Percentiles rank a stretch among this genome's conserved stretches.
Conservation (phyloP, 768 basidiomycete genomes). For the Mycena kentingensis region DNA sequence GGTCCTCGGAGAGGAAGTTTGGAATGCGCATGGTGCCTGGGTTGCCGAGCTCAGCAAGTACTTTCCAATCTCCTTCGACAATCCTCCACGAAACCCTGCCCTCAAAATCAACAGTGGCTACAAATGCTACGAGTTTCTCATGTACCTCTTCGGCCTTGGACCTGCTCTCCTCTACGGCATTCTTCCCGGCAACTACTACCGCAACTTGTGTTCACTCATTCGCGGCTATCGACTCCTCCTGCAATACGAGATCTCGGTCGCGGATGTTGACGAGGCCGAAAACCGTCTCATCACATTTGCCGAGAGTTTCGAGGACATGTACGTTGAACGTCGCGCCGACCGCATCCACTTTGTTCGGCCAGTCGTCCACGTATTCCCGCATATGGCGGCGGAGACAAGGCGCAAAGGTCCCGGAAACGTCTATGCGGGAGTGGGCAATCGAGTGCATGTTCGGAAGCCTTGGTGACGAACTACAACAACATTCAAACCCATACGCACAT, state of each 20-base stretch:
- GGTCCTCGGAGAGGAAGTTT: constrained; percentile 28
- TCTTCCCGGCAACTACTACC: constrained; percentile 32
- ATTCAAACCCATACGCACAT: constrained; percentile 22
- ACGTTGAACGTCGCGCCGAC: constrained; percentile 19
- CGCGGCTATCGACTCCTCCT: constrained; percentile 25
- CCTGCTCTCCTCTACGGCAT: constrained; percentile 29
- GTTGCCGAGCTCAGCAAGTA: constrained; percentile 34
- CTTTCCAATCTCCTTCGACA: constrained; percentile 43
- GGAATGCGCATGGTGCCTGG: constrained; percentile 38
- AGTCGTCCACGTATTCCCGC: constrained; percentile 15
- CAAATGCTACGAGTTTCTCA: constrained; percentile 31
- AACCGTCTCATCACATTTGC: constrained; percentile 14
- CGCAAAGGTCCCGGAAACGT: constrained; percentile 15
- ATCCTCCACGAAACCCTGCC: constrained; percentile 42
- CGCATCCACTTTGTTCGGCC: constrained; percentile 23
- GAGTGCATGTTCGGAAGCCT: constrained; percentile 22
- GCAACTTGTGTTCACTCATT: constrained; percentile 37
- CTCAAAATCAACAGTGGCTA: constrained; percentile 39
- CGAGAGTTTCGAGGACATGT: constrained; percentile 21
- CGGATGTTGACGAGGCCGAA: constrained; percentile 1
- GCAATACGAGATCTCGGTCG: constrained; percentile 12
- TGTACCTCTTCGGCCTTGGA: constrained; percentile 31
- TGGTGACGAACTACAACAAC: constrained; percentile 11
- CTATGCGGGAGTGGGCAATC: constrained; percentile 20
- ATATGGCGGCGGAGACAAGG: constrained; percentile 10